These are phyloP conservation scores for Volvox reticuliferus DNA, from an alignment of 139 green algal species.

Conservation along the genomic window DNA sequence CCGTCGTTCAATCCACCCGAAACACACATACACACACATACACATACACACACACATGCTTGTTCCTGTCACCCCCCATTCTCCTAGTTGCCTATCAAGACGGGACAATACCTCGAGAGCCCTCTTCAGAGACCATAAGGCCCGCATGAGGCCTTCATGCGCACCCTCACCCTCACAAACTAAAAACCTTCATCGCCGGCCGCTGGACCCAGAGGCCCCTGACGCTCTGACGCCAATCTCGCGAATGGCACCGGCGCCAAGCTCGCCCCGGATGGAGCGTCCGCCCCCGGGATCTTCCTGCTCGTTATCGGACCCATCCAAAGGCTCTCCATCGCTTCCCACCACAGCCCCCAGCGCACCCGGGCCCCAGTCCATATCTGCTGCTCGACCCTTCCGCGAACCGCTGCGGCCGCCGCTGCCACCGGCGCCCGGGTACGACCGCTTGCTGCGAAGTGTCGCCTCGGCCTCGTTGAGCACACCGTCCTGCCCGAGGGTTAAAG, in stretches of 20 bases:
- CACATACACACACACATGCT: too few relatives aligned
- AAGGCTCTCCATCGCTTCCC: conserved; percentile 21
- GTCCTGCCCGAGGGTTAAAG: background rate
- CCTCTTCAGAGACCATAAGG: too few relatives aligned
- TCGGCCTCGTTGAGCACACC: conserved; percentile 27
- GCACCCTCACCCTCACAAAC: background rate
- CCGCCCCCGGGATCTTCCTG: background rate
- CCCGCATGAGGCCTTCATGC: too few relatives aligned
- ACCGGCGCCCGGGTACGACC: background rate
- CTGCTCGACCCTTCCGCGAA: background rate
- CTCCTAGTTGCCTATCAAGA: too few relatives aligned
- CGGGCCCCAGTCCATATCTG: background rate
- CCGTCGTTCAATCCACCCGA: too few relatives aligned
- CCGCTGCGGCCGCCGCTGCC: background rate
- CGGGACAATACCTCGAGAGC: too few relatives aligned
- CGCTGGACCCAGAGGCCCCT: too few relatives aligned
- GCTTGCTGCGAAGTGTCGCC: conserved; percentile 4
- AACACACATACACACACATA: too few relatives aligned
- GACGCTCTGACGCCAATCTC: background rate
- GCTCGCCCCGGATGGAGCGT: background rate
- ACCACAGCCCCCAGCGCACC: background rate
- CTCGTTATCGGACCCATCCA: background rate
- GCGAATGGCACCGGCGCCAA: too few relatives aligned
- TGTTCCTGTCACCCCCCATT: too few relatives aligned
- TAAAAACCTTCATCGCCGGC: background rate